Percentiles rank a stretch among this genome's conserved stretches.
Evolutionary conservation across 75 land plant genomes (phyloP).

Genomic region (Ceratopteris richardii): DNA sequence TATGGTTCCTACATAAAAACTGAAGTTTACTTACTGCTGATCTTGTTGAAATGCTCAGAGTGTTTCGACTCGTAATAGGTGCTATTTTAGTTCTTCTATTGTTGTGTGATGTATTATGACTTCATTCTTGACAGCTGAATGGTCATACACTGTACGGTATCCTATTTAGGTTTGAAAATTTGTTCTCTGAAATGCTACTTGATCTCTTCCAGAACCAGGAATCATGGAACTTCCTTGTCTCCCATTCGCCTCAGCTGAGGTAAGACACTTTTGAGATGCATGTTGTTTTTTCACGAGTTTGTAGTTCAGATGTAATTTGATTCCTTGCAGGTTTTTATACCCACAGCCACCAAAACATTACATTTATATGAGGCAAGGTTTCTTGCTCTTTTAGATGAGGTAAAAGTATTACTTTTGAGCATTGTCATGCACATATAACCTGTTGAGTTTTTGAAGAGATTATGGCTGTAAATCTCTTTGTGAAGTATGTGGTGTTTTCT

Average conservation of each 20-base stretch:
- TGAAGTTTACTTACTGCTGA: no score
- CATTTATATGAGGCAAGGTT: constrained; percentile 88
- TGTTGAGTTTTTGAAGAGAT: no score
- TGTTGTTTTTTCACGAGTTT: neutral
- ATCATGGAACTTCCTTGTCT: constrained; percentile 32
- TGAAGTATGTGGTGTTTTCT: no score
- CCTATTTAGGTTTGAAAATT: no score
- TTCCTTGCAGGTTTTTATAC: constrained; percentile 59
- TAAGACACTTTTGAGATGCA: constrained; percentile 2
- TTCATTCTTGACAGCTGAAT: no score
- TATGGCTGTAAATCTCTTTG: no score
- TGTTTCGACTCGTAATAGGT: no score
- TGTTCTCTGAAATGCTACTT: neutral
- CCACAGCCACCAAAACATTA: constrained; percentile 63
- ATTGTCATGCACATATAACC: neutral
- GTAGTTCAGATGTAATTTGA: neutral
- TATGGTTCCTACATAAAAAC: no score
- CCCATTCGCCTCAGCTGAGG: constrained; percentile 37
- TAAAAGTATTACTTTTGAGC: constrained; percentile 6
- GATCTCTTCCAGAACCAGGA: constrained; percentile 21
- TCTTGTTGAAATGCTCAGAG: no score
- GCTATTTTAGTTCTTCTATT: no score
- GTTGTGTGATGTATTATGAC: no score
- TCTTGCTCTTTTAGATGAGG: constrained; percentile 78
- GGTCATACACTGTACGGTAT: no score